Conservation (phyloP, 768 basidiomycete species). For the Mycena vitilis region DNA sequence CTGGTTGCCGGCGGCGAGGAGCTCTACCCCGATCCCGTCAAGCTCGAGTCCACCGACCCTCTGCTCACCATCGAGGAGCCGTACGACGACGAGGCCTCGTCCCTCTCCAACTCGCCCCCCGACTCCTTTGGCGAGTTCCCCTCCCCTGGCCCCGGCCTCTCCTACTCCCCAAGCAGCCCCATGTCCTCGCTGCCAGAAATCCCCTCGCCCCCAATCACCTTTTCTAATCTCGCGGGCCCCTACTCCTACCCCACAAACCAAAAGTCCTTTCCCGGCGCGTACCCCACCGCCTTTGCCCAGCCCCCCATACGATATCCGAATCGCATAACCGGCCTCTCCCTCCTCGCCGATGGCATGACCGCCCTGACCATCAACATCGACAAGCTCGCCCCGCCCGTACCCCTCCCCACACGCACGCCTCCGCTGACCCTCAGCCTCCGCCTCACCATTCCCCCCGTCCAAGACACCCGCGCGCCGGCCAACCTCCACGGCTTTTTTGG, state of each 20-base stretch:
- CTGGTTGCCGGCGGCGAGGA: conserved; percentile 87
- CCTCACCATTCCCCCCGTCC: conserved; percentile 66
- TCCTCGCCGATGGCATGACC: conserved; percentile 79
- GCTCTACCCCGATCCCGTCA: conserved; percentile 66
- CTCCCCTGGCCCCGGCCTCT: conserved; percentile 50
- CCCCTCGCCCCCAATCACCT: conserved; percentile 27
- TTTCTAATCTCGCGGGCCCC: conserved; percentile 32
- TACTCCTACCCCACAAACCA: conserved; percentile 24
- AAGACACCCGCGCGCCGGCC: conserved; percentile 63
- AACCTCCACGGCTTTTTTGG: conserved; percentile 74
- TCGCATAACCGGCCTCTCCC: conserved; percentile 55
- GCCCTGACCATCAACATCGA: conserved; percentile 71
- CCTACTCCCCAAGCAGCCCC: conserved; percentile 35
- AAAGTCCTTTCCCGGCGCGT: conserved; percentile 20
- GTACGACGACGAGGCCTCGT: conserved; percentile 53
- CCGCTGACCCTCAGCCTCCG: conserved; percentile 67
- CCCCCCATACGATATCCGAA: conserved; percentile 42
- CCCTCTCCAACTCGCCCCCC: conserved; percentile 59
- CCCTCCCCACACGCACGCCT: conserved; percentile 48
- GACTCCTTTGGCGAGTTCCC: conserved; percentile 59
- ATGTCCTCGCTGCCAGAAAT: conserved; percentile 29
- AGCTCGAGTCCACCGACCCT: conserved; percentile 58
- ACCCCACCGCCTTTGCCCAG: conserved; percentile 15
- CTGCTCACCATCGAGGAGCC: conserved; percentile 59
- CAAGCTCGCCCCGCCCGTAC: conserved; percentile 55